Evolutionary conservation across 2,329 filamentous ascomycete genomes (phyloP), one percentile per base, ranked within the genome.

Genomic region (Aureobasidium vineae): DNA sequence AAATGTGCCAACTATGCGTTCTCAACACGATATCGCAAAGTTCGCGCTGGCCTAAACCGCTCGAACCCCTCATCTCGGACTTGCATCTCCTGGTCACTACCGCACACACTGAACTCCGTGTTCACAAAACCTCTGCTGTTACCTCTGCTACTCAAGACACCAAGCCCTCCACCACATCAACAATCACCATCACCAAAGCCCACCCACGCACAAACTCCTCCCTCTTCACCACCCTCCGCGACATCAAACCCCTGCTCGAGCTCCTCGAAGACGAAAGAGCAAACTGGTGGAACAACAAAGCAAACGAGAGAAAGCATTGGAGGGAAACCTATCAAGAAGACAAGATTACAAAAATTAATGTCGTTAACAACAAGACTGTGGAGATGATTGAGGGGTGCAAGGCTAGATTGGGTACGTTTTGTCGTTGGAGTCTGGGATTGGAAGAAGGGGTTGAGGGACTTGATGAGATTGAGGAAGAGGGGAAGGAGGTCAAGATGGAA

Each of bases 1-100:
- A 31, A 28, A 63, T 63, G 59, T 63, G 59, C n/a, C 59, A 50
- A 63, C 59, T 63, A 45, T 63, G 59, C 59, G 10, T n/a, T 8
- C 45, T 63, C 31, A 63, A 50, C 31, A 26, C 43, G 2, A 50
- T 63, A 23, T 47, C 59, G 6, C 23, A 28, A 16, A 23, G 19
- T 3, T 43, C 26, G n/a, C 57, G 57, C 57, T 60, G 57, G 57
- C 57, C 57, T n/a, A 60, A 60, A 19, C 41, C 57, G 5, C 41
- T 60, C 8, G 57, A 47, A 23, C 5, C 57, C 36, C 41, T 43
- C 11, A 49, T 60, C 41, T 23, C 57, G 16, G 57, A 60, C 19
- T 28, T 60, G 43, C 3, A 16, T 10, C 28, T 60, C 7, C 57
- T 60, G 2, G 41, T 60, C 57, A 60, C 1, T 28, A 60, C 57